These are phyloP conservation scores for Schizopora paradoxa DNA, from an alignment of 1,284 basidiomycete species.

Conservation along the genomic window DNA sequence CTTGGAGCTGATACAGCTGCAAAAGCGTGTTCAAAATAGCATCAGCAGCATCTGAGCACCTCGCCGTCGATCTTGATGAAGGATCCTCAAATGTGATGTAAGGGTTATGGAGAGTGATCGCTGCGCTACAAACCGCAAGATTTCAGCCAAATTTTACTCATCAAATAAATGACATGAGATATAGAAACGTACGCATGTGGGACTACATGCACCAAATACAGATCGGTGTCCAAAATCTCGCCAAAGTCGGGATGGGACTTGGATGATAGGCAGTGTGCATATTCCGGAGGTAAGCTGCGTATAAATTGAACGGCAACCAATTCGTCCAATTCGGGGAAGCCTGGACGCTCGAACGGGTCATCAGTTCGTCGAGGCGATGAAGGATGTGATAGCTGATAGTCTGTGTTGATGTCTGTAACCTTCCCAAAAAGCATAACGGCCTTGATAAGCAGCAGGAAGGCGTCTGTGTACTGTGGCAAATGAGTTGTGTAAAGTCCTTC, in stretches of 20 bases:
- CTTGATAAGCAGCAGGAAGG: conserved; percentile 73
- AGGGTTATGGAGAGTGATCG: conserved; percentile 77
- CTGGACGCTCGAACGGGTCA: conserved; percentile 58
- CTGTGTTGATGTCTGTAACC: conserved; percentile 77
- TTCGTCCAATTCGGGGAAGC: conserved; percentile 63
- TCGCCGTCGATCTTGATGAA: conserved; percentile 54
- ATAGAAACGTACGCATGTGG: conserved; percentile 66
- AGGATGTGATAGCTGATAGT: conserved; percentile 52
- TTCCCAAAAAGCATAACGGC: conserved; percentile 75
- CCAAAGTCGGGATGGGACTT: conserved; percentile 51
- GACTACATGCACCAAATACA: conserved; percentile 78
- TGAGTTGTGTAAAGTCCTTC: conserved; percentile 63
- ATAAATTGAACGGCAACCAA: conserved; percentile 63
- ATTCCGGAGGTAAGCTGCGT: conserved; percentile 59
- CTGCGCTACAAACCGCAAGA: conserved; percentile 46
- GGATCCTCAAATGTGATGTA: conserved; percentile 70
- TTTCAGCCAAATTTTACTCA: conserved; percentile 12
- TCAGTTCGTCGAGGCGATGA: conserved; percentile 58
- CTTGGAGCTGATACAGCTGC: conserved; percentile 33
- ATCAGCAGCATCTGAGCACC: conserved; percentile 68
- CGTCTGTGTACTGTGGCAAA: conserved; percentile 69
- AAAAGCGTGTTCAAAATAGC: conserved; percentile 69
- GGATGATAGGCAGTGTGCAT: conserved; percentile 51
- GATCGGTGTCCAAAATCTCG: conserved; percentile 64
- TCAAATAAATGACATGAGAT: conserved; percentile 5